These are phyloP conservation scores for Yarrowia bubula DNA, from an alignment of 805 yeast genomes.

Conservation along the genomic window DNA sequence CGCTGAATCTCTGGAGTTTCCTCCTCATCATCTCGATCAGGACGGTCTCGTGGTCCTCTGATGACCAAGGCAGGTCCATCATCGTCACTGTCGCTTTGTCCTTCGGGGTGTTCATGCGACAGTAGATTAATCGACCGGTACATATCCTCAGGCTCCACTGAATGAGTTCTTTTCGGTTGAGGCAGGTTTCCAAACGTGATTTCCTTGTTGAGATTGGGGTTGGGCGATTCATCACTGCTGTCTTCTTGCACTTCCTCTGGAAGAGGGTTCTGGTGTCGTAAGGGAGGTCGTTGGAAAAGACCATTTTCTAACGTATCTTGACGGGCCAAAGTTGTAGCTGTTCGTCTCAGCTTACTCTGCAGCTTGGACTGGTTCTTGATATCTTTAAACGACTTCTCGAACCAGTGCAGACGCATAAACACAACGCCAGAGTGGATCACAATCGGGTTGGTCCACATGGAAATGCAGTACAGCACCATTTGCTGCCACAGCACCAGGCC, in stretches of 20 bases:
- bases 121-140: constrained; percentile 79
- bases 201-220: constrained; percentile 38
- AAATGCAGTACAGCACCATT: constrained; percentile 58
- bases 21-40: constrained; percentile 33
- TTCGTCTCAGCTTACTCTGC: constrained; percentile 78
- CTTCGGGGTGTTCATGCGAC: constrained; percentile 28
- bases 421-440: constrained; percentile 79
- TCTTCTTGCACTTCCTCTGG: not conserved
- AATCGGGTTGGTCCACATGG: constrained; percentile 79
- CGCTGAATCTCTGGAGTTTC: constrained; percentile 1
- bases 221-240: not conserved
- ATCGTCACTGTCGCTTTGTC: constrained; percentile 41
- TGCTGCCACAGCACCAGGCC: constrained; percentile 73
- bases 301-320: constrained; percentile 35
- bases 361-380: constrained; percentile 74
- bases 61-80: constrained; percentile 79
- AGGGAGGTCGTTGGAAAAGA: not conserved
- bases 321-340: constrained; percentile 65
- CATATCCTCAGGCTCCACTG: constrained; percentile 79
- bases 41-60: constrained; percentile 62
- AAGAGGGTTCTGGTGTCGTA: constrained; percentile 1
- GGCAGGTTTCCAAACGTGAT: constrained; percentile 62
- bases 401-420: constrained; percentile 80
- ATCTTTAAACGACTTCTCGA: constrained; percentile 79
- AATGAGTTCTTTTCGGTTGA: constrained; percentile 36